phyloP scores from a whole-genome alignment of 73 alveolate genomes.

The Stentor coeruleus region DNA sequence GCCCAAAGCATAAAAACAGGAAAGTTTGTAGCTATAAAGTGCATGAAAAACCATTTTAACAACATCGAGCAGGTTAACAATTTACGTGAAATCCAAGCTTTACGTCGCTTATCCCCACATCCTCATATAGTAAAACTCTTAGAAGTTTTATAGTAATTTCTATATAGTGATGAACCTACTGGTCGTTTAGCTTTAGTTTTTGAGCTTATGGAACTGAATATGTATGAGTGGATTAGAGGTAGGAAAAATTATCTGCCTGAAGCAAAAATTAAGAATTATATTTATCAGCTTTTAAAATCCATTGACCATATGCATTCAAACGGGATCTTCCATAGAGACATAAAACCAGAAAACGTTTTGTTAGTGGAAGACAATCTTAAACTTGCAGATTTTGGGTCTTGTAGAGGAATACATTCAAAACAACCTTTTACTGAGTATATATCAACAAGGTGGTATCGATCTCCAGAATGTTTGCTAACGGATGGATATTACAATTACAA shows the following conservation, averaged over 20 bases:
- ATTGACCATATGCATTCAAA: constrained; percentile 95
- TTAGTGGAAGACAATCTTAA: constrained; percentile 58
- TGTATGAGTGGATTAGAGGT: constrained; percentile 88
- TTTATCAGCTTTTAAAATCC: constrained; percentile 73
- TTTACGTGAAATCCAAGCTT: constrained; percentile 46
- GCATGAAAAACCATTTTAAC: constrained; percentile 87
- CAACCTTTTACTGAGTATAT: constrained; percentile 94
- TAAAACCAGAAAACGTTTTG: constrained; percentile 67
- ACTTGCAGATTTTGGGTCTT: constrained; percentile 91
- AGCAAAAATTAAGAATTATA: constrained; percentile 18
- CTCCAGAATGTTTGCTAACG: constrained; percentile 98
- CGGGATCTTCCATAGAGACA: constrained; percentile 95
- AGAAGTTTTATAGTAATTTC: constrained; percentile 22
- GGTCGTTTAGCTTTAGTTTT: constrained; percentile 96
- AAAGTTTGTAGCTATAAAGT: constrained; percentile 74
- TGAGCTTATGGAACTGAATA: constrained; percentile 94
- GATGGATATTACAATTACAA: constrained; percentile 97
- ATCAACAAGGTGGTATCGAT: constrained; percentile 95
- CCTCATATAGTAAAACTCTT: constrained; percentile 95
- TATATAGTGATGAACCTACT: constrained; percentile 85
- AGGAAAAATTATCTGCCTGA: background rate
- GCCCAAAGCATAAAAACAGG: constrained; percentile 91
- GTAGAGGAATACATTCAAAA: constrained; percentile 87
- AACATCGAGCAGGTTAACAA: constrained; percentile 73
- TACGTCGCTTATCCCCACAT: constrained; percentile 74